Percentiles rank a stretch among this genome's conserved stretches.
Conservation (phyloP, 2,329 filamentous ascomycete genomes). For the Diaporthe sp. region DNA sequence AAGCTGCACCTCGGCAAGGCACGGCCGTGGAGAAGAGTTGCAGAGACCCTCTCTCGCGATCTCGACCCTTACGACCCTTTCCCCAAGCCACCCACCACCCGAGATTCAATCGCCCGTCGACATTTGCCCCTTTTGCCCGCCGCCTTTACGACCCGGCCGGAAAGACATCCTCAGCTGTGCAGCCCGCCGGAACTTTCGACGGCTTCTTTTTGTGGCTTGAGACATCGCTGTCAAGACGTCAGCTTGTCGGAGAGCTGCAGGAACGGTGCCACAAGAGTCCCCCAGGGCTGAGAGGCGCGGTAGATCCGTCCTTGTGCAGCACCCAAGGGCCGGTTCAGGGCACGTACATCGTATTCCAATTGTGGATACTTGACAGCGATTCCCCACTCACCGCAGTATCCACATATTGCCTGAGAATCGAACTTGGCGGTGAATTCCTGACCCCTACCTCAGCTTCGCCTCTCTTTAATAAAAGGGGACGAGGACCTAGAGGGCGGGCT, state of each 20-base stretch:
- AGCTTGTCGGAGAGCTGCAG: slow-evolving; percentile 21
- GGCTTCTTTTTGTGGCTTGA: slow-evolving; percentile 14
- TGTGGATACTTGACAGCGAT: slow-evolving; percentile 31
- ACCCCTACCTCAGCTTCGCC: slow-evolving; percentile 30
- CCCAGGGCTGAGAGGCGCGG: slow-evolving; percentile 15
- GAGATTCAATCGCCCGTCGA: slow-evolving; percentile 22
- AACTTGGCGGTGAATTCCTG: slow-evolving; percentile 35
- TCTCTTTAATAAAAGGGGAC: slow-evolving; percentile 33
- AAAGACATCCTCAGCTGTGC: not conserved
- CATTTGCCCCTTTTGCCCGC: slow-evolving; percentile 16
- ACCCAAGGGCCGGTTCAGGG: slow-evolving; percentile 7
- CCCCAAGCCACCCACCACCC: slow-evolving; percentile 19
- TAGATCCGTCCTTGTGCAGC: slow-evolving; percentile 10
- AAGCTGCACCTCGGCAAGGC: slow-evolving; percentile 28
- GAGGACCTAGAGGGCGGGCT: slow-evolving; percentile 3
- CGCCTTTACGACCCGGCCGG: not conserved
- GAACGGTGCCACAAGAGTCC: slow-evolving; percentile 14
- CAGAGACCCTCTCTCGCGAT: slow-evolving; percentile 20
- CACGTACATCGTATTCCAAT: slow-evolving; percentile 34
- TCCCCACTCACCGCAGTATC: slow-evolving; percentile 33
- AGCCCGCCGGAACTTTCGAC: not conserved
- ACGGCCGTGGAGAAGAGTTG: slow-evolving; percentile 23
- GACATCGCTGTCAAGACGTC: slow-evolving; percentile 3
- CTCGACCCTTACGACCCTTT: slow-evolving; percentile 10
- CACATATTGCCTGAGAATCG: slow-evolving; percentile 36